Evolutionary conservation across 768 basidiomycete genomes (phyloP), one percentile per base, ranked within the genome.

Genomic region (Suillus hirtellus): DNA sequence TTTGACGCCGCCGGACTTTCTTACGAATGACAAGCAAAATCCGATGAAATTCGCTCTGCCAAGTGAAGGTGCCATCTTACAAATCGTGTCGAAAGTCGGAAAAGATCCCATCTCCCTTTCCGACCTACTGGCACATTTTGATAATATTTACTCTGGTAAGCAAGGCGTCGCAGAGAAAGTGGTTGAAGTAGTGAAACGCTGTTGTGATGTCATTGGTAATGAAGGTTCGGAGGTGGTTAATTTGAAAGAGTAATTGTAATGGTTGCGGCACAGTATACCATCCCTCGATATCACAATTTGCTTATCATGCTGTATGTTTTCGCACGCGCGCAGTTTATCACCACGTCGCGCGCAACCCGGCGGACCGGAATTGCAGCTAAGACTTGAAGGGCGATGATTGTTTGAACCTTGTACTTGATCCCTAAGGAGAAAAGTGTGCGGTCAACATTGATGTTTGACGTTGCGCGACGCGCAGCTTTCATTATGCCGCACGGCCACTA

Each of bases 151-250:
- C 40, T 66, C 68, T 49, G 73, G 75, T 31, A 83, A 84, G 71
- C 79, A 71, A 53, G 93, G 92, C 34, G 85, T 93, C 2, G 79
- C 76, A 69, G 88, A 88, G 69, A 97, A 95, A 77, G 80, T 96
- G 24, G 66, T 84, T 42, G 94, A 95, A 66, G 86, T 97, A 54
- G 82, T 91, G 14, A 71, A 78, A 62, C 87, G 94, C 68, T 83
- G 80, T 69, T 94, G 92, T 69, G 79, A 82, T 46, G 73, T 86
- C 47, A 79, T 84, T 21, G 82, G 85, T 67, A 86, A 86, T 66
- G 80, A 80, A 59, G 73, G 73, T n/a, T 63, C 44, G 58, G 65
- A 60, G 53, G 63, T 56, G 9, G 72, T 73, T 21, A 59, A 47
- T 54, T 77, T 65, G 69, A 70, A 64, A 42, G 69, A 70, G 64